Evolutionary conservation across 106 monocot genomes (phyloP).

Genomic region (Allium sativum): DNA sequence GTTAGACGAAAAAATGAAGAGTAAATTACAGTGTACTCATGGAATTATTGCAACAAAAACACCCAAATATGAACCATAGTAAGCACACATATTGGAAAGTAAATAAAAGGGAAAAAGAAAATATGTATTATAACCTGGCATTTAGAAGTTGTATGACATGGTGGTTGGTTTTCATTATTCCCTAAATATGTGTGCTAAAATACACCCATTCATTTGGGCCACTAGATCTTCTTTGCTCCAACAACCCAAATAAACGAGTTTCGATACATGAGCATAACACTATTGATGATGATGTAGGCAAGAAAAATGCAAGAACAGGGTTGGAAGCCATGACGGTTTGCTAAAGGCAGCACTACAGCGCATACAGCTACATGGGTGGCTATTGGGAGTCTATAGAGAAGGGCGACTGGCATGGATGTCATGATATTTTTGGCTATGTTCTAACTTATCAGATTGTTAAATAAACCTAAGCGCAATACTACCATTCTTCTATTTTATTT

Average conservation of each 20-base stretch:
- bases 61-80: too few relatives aligned
- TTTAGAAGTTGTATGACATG: too few relatives aligned
- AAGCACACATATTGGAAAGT: too few relatives aligned
- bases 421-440: constrained; percentile 84
- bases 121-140: too few relatives aligned
- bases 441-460: constrained; percentile 38
- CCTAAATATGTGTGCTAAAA: too few relatives aligned
- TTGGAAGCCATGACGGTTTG: constrained; percentile 83
- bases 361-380: constrained; percentile 70
- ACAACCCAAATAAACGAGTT: not conserved
- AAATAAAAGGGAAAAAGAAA: too few relatives aligned
- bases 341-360: constrained; percentile 49
- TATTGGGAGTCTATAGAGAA: constrained; percentile 82
- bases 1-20: too few relatives aligned
- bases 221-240: too few relatives aligned
- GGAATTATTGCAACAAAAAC: too few relatives aligned
- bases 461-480: not conserved
- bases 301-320: constrained; percentile 93
- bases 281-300: constrained; percentile 38
- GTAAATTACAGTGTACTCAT: too few relatives aligned
- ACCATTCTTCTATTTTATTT: too few relatives aligned
- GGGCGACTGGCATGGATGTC: constrained; percentile 64
- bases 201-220: not conserved
- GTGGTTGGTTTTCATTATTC: too few relatives aligned
- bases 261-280: not conserved